Conservation (phyloP, 306 rosid genomes). For the Mimosa bimucronata region DNA sequence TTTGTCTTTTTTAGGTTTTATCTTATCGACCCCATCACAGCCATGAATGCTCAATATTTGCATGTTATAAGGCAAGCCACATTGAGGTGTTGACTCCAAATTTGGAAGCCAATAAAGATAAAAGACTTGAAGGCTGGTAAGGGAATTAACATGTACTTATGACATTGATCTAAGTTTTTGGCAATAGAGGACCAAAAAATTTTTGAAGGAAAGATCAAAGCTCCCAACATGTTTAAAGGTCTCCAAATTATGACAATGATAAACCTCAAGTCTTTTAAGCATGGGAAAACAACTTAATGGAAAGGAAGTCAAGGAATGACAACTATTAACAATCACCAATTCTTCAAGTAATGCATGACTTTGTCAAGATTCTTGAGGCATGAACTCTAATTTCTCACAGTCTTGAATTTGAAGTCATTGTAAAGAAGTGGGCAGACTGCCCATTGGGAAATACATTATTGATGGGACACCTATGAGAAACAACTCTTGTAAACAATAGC, state of each 20-base stretch:
- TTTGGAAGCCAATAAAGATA: neutral
- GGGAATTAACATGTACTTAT: too few species aligned
- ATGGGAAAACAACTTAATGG: too few species aligned
- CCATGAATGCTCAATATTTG: neutral
- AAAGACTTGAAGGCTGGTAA: neutral
- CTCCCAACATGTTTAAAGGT: too few species aligned
- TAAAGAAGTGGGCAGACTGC: too few species aligned
- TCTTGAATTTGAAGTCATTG: neutral
- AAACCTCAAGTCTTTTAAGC: too few species aligned
- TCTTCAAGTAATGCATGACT: neutral
- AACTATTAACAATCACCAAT: neutral
- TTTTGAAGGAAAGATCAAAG: too few species aligned
- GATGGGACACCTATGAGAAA: neutral
- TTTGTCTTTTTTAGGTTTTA: too few species aligned
- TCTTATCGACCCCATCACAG: too few species aligned
- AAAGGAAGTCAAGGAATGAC: too few species aligned
- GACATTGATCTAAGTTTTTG: too few species aligned
- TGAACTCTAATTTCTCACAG: neutral
- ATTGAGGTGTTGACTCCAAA: neutral
- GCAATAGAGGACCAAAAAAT: accelerated
- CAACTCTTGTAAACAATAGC: neutral
- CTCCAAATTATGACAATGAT: too few species aligned
- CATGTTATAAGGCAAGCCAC: too few species aligned
- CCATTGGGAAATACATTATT: neutral
- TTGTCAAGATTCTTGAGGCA: neutral